Percentiles rank a stretch among this genome's conserved stretches.
Evolutionary conservation across 306 rosid genomes (phyloP).

Genomic region (Pyrus bretschneideri): DNA sequence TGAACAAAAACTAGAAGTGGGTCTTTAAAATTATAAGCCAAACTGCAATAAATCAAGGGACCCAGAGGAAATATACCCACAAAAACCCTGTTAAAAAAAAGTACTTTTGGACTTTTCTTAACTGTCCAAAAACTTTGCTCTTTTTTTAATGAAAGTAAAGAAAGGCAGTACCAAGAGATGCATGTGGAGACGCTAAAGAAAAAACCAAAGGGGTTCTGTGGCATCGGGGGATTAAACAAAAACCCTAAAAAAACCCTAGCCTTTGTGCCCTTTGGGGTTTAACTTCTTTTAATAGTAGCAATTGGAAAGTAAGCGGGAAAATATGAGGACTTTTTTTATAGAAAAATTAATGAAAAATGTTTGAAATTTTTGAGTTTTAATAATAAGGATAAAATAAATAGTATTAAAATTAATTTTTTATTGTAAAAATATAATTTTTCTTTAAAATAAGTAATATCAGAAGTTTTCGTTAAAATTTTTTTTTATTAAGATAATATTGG

Average conservation of each 20-base stretch:
- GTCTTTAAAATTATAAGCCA: constrained; percentile 32
- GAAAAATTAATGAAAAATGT: too few species aligned
- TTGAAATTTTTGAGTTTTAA: too few species aligned
- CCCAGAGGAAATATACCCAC: constrained; percentile 32
- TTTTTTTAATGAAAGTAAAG: constrained; percentile 33
- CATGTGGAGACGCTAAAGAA: constrained; percentile 37
- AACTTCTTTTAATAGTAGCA: constrained; percentile 14
- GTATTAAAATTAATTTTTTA: too few species aligned
- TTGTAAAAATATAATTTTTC: too few species aligned
- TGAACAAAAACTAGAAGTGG: constrained; percentile 33
- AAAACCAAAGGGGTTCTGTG: constrained; percentile 9
- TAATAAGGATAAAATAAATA: too few species aligned
- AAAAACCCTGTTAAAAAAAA: constrained; percentile 18
- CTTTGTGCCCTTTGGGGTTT: constrained; percentile 3
- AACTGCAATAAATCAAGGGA: constrained; percentile 58
- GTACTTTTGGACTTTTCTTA: neutral
- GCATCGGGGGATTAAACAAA: neutral
- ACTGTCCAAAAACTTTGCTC: constrained; percentile 11
- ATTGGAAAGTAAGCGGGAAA: constrained; percentile 41
- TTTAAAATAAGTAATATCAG: too few species aligned
- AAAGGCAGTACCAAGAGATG: constrained; percentile 22
- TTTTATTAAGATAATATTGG: neutral
- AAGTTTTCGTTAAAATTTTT: too few species aligned
- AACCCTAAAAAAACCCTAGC: neutral
- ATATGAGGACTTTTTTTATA: constrained; percentile 8